phyloP scores from a whole-genome alignment of 495 filamentous ascomycete species.

The Pseudomonodictys pantanalensis region DNA sequence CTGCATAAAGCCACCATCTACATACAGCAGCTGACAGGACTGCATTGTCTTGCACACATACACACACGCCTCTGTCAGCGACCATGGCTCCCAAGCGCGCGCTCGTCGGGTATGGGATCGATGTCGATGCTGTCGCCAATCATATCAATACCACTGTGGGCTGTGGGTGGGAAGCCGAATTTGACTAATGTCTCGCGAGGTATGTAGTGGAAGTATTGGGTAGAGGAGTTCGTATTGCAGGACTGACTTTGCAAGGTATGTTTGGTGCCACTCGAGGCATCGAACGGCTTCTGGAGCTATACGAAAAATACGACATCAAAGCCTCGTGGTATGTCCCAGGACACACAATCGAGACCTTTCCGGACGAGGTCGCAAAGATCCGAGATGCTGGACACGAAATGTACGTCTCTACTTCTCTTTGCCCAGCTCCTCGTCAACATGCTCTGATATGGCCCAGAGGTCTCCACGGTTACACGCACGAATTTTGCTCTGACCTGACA shows the following conservation, averaged over 20 bases:
- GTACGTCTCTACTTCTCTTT: neutral
- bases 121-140: constrained; percentile 43
- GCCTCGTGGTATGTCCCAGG: constrained; percentile 39
- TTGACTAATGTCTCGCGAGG: constrained; percentile 26
- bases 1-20: too few relatives aligned
- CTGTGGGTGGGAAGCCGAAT: neutral
- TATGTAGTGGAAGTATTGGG: constrained; percentile 4
- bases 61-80: neutral
- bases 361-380: constrained; percentile 30
- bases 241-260: constrained; percentile 20
- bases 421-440: neutral
- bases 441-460: constrained; percentile 21
- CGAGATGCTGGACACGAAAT: constrained; percentile 39
- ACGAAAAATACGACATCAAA: constrained; percentile 37
- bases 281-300: constrained; percentile 35
- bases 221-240: neutral
- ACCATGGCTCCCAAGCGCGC: constrained; percentile 7
- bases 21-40: too few relatives aligned
- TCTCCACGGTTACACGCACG: constrained; percentile 40
- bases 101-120: constrained; percentile 27
- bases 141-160: constrained; percentile 9
- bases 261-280: constrained; percentile 36
- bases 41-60: too few relatives aligned
- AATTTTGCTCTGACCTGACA: constrained; percentile 22
- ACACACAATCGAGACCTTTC: constrained; percentile 37